Conservation (phyloP, 352 stramenopile species). For the Lagenidium giganteum region DNA sequence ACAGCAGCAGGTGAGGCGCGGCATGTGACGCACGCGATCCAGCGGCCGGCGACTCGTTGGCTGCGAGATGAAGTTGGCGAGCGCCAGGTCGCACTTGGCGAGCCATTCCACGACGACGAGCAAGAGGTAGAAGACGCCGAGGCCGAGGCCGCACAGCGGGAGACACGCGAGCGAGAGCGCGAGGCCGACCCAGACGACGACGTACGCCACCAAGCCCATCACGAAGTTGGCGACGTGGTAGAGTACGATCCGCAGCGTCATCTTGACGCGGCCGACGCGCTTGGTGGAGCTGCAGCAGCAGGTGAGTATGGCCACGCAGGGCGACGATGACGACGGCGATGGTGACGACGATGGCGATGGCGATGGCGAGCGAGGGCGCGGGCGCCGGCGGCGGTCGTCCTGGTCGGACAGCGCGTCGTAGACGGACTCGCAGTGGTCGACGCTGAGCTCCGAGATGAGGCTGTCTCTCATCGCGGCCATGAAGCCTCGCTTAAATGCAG, state of each 20-base stretch:
- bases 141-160: conserved; percentile 16
- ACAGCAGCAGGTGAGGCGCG: background rate
- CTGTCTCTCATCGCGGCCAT: too few species aligned
- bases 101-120: conserved; percentile 7
- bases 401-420: too few species aligned
- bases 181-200: background rate
- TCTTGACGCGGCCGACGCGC: too few species aligned
- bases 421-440: too few species aligned
- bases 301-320: too few species aligned
- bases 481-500: too few species aligned
- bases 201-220: conserved; percentile 8
- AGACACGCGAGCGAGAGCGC: conserved; percentile 7
- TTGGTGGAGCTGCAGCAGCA: conserved; percentile 3
- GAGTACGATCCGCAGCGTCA: too few species aligned
- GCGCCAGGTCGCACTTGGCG: conserved; percentile 12
- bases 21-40: background rate
- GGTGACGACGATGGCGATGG: too few species aligned
- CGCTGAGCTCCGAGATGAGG: too few species aligned
- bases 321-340: too few species aligned
- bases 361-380: too few species aligned
- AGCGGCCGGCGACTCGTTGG: conserved; percentile 6
- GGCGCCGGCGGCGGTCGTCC: too few species aligned
- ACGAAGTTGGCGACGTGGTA: conserved; percentile 8
- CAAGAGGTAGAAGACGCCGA: conserved; percentile 13
- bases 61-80: conserved; percentile 16